Evolutionary conservation across 345 rosid genomes (phyloP).

Genomic region (Lumnitzera racemosa): DNA sequence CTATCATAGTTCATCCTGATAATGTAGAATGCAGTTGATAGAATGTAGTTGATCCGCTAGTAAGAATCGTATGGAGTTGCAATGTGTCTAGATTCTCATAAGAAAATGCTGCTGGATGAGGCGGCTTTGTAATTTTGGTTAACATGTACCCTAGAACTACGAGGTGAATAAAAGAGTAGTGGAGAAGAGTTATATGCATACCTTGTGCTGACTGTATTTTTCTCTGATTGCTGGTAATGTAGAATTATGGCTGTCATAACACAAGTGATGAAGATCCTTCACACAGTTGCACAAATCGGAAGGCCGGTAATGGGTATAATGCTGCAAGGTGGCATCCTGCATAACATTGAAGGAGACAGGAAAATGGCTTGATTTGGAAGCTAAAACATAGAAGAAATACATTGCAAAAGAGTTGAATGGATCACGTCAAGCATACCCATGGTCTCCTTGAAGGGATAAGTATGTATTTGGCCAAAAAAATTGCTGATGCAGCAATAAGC

Average conservation of each 20-base stretch:
- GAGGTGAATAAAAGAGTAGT: not conserved
- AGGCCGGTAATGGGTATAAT: conserved; percentile 72
- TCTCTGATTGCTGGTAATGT: conserved; percentile 71
- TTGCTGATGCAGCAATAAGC: conserved; percentile 78
- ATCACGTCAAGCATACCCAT: conserved; percentile 49
- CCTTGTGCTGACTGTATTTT: conserved; percentile 89
- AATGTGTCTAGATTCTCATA: too few species aligned
- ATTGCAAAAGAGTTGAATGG: not conserved
- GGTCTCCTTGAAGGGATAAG: conserved; percentile 69
- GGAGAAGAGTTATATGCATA: conserved; percentile 14
- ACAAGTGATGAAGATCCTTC: conserved; percentile 60
- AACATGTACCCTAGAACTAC: too few species aligned
- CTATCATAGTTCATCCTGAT: too few species aligned
- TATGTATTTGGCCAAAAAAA: conserved; percentile 69
- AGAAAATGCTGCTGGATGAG: too few species aligned
- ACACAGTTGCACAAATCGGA: conserved; percentile 59
- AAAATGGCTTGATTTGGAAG: not conserved
- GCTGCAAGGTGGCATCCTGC: conserved; percentile 77
- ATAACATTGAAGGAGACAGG: conserved; percentile 1
- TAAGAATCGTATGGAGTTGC: too few species aligned
- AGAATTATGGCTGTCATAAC: conserved; percentile 33
- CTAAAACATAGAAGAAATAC: not conserved
- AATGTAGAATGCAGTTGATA: too few species aligned
- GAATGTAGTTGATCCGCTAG: too few species aligned
- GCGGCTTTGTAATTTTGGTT: too few species aligned